phyloP scores from a whole-genome alignment of 805 yeast genomes.

The Nematodospora valgi region DNA sequence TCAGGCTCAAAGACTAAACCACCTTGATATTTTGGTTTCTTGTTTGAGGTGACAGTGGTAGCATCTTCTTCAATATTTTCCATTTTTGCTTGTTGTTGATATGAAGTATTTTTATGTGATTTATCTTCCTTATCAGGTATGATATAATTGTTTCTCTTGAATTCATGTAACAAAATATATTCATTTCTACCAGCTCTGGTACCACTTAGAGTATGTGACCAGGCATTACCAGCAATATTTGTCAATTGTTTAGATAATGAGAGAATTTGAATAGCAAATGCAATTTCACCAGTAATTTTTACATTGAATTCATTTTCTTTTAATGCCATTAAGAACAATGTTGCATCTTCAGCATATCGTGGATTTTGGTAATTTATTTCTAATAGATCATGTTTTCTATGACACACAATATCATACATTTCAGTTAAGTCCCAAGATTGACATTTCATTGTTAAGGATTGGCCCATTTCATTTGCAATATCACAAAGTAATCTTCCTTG shows the following conservation, averaged over 20 bases:
- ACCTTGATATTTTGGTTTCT: constrained; percentile 80
- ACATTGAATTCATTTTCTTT: constrained; percentile 67
- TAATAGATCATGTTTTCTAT: constrained; percentile 53
- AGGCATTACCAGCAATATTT: constrained; percentile 92
- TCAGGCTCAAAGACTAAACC: constrained; percentile 97
- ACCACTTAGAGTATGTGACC: constrained; percentile 94
- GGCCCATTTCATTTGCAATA: constrained; percentile 92
- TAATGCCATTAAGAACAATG: constrained; percentile 63
- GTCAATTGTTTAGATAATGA: constrained; percentile 90
- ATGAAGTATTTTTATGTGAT: constrained; percentile 32
- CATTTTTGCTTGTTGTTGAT: constrained; percentile 30
- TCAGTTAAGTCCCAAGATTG: constrained; percentile 93
- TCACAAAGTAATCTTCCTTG: constrained; percentile 90
- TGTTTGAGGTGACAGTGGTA: constrained; percentile 47
- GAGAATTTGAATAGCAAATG: constrained; percentile 78
- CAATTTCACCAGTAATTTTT: constrained; percentile 68
- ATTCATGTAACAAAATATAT: constrained; percentile 87
- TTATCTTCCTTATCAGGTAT: constrained; percentile 79
- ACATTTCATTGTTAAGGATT: constrained; percentile 85
- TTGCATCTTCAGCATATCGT: constrained; percentile 63
- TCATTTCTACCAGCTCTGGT: constrained; percentile 96
- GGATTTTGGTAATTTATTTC: constrained; percentile 74
- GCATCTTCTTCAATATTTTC: constrained; percentile 44
- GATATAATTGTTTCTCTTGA: constrained; percentile 70
- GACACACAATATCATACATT: constrained; percentile 81